Conservation (phyloP, 257 asterid species). For the Parsonsia alboflavescens region DNA sequence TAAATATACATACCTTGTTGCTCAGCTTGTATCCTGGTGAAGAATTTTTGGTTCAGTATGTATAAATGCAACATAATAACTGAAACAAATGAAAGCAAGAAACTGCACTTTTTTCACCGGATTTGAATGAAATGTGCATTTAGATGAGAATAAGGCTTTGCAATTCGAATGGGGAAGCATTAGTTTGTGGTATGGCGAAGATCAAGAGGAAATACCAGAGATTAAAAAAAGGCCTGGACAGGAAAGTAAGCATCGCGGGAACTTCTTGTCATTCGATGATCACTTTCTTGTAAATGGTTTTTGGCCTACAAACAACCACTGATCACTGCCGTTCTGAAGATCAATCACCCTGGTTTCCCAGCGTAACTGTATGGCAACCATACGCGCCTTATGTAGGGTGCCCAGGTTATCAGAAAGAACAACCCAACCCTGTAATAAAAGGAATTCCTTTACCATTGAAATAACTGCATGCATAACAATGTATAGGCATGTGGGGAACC, state of each 20-base stretch:
- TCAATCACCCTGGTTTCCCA: conserved; percentile 95
- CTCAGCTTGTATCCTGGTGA: conserved; percentile 24
- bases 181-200: too few relatives aligned
- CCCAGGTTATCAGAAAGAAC: conserved; percentile 64
- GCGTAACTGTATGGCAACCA: conserved; percentile 60
- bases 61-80: not conserved
- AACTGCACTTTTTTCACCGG: not conserved
- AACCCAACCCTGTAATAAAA: conserved; percentile 74
- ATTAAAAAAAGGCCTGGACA: conserved; percentile 29
- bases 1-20: conserved; percentile 18
- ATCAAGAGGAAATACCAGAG: conserved; percentile 30
- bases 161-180: not conserved
- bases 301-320: conserved; percentile 81
- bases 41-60: not conserved
- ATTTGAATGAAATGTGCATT: not conserved
- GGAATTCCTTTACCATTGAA: not conserved
- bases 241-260: conserved; percentile 26
- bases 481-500: not conserved
- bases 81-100: not conserved
- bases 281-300: conserved; percentile 82
- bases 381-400: conserved; percentile 55
- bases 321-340: conserved; percentile 81
- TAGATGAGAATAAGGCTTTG: not conserved
- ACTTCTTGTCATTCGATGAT: conserved; percentile 16
- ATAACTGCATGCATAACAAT: not conserved